These are phyloP conservation scores for Ambrosiella xylebori DNA, from an alignment of 2,329 filamentous ascomycete genomes.

Conservation along the genomic window DNA sequence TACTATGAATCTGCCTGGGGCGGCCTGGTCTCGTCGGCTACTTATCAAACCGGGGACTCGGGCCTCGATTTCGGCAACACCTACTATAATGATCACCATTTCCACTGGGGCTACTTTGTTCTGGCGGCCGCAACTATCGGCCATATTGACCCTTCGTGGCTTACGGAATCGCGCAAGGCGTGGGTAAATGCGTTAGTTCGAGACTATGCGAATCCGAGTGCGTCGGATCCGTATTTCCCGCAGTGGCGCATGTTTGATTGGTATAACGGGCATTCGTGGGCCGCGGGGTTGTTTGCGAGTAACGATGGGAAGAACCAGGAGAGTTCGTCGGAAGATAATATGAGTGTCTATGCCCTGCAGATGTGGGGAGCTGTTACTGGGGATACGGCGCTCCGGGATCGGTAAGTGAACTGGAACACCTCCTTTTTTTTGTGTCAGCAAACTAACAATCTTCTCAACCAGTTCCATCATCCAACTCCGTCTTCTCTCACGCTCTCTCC, in stretches of 20 bases:
- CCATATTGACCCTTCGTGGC: conserved; percentile 59
- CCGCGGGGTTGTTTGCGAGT: conserved; percentile 56
- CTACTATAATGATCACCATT: conserved; percentile 62
- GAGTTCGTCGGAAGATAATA: conserved; percentile 76
- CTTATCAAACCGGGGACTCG: conserved; percentile 50
- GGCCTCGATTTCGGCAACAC: conserved; percentile 80
- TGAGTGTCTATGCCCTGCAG: conserved; percentile 75
- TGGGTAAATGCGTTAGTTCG: conserved; percentile 75
- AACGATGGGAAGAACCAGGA: conserved; percentile 70
- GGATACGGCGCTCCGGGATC: conserved; percentile 63
- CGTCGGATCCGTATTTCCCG: conserved; percentile 58
- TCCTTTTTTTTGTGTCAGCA: background rate
- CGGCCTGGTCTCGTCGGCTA: conserved; percentile 60
- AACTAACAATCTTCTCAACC: background rate
- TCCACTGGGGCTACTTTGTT: conserved; percentile 78
- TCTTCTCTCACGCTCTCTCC: conserved; percentile 55
- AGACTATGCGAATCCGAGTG: conserved; percentile 62
- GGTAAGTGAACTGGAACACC: conserved; percentile 25
- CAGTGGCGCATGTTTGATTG: conserved; percentile 77
- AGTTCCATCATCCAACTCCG: conserved; percentile 70
- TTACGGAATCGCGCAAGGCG: conserved; percentile 45
- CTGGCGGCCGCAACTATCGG: conserved; percentile 72
- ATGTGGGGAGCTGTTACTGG: conserved; percentile 76
- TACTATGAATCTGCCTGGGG: conserved; percentile 59
- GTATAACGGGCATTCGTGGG: conserved; percentile 91